Percentiles rank a stretch among this genome's conserved stretches.
phyloP scores from a whole-genome alignment of 2,329 filamentous ascomycete genomes.

The Paradendryphiella salina region DNA sequence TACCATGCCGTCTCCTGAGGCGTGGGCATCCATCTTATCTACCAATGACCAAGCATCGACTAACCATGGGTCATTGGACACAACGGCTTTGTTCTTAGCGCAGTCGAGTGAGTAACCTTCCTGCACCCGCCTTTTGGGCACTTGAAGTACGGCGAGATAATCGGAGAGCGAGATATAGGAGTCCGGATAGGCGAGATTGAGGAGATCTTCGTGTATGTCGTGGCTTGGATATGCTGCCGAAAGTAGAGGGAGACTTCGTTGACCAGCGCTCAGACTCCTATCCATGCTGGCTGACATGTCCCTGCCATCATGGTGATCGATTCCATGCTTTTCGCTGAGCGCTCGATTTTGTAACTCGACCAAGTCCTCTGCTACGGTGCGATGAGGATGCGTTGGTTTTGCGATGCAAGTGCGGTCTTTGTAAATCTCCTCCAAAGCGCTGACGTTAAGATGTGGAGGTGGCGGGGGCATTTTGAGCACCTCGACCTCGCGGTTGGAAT shows the following conservation, averaged over 20 bases:
- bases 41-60: slow-evolving; percentile 79
- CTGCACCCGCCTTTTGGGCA: slow-evolving; percentile 58
- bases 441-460: slow-evolving; percentile 50
- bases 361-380: slow-evolving; percentile 43
- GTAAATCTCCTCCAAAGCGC: slow-evolving; percentile 51
- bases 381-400: slow-evolving; percentile 35
- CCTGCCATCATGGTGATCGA: slow-evolving; percentile 26
- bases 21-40: slow-evolving; percentile 65
- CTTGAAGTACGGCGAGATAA: slow-evolving; percentile 40
- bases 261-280: slow-evolving; percentile 40
- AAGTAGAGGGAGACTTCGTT: slow-evolving; percentile 33
- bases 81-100: slow-evolving; percentile 65
- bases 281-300: slow-evolving; percentile 36
- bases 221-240: slow-evolving; percentile 38
- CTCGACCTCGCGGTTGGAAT: slow-evolving; percentile 56
- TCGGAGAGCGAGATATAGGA: slow-evolving; percentile 41
- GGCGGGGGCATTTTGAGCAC: slow-evolving; percentile 54
- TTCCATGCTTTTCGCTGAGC: slow-evolving; percentile 33
- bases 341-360: slow-evolving; percentile 38
- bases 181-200: slow-evolving; percentile 44
- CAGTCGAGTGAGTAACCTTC: slow-evolving; percentile 64
- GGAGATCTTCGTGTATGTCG: slow-evolving; percentile 44
- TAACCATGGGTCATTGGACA: slow-evolving; percentile 73
- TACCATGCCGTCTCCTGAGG: slow-evolving; percentile 70
- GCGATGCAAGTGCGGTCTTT: slow-evolving; percentile 39